phyloP scores from a whole-genome alignment of 306 rosid genomes.

The Fagus crenata region DNA sequence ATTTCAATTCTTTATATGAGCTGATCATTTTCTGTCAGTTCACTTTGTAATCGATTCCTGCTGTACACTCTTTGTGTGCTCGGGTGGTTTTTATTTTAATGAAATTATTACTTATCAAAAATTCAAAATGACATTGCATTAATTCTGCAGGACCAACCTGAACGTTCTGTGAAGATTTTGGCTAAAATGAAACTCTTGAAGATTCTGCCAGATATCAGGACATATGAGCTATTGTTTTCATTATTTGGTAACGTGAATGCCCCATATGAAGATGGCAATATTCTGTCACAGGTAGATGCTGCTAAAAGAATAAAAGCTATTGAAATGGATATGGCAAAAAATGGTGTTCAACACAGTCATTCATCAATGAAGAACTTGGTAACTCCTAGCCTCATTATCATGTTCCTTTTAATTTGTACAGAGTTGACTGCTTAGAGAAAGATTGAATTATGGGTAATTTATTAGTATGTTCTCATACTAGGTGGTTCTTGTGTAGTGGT shows the following conservation, averaged over 20 bases:
- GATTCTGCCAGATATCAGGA: conserved; percentile 62
- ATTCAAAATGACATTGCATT: conserved; percentile 18
- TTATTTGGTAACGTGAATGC: conserved; percentile 77
- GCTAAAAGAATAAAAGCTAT: conserved; percentile 68
- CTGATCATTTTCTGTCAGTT: no score
- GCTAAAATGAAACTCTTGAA: conserved; percentile 69
- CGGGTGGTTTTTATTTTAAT: no score
- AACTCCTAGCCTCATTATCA: conserved; percentile 31
- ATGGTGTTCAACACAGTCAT: conserved; percentile 65
- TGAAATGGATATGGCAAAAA: conserved; percentile 66
- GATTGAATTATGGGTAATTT: not conserved
- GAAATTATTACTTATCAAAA: no score
- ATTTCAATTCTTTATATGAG: no score
- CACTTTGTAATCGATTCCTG: no score
- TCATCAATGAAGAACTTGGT: conserved; percentile 71
- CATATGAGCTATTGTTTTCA: conserved; percentile 69
- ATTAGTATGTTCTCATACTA: not conserved
- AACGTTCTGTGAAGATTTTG: conserved; percentile 63
- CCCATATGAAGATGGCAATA: conserved; percentile 67
- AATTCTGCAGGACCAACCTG: conserved; percentile 73
- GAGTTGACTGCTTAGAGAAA: not conserved
- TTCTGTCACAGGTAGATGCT: conserved; percentile 58
- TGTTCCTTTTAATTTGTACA: conserved; percentile 17
- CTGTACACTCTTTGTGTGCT: no score
- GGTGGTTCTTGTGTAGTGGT: no score